Percentiles rank a stretch among this genome's conserved stretches.
Evolutionary conservation across 192 early-diverging fungal genomes (phyloP).

Genomic region (Entomortierella lignicola): DNA sequence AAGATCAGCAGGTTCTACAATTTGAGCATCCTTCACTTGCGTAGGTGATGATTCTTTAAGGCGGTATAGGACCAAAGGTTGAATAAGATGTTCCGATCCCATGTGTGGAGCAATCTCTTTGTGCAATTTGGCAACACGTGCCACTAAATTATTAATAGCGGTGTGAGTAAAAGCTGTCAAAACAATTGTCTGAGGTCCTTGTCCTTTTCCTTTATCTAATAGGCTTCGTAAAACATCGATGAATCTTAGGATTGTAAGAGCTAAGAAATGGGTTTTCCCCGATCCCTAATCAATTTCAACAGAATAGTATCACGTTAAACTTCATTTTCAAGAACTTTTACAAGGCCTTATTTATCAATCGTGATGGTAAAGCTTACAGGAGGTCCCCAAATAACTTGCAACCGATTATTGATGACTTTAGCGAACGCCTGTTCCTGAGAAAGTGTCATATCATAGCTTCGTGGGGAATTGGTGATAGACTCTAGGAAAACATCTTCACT

Average conservation of each 20-base stretch:
- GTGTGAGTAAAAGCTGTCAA: slow-evolving; percentile 62
- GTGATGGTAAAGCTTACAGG: slow-evolving; percentile 40
- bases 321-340: no score
- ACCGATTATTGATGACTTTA: slow-evolving; percentile 37
- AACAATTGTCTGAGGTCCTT: slow-evolving; percentile 56
- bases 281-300: slow-evolving; percentile 53
- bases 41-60: slow-evolving; percentile 15
- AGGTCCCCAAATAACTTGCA: slow-evolving; percentile 64
- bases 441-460: slow-evolving; percentile 56
- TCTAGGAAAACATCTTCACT: slow-evolving; percentile 37
- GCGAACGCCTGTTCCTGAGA: slow-evolving; percentile 57
- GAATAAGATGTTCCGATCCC: slow-evolving; percentile 26
- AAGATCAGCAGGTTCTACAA: slow-evolving; percentile 26
- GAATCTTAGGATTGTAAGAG: slow-evolving; percentile 55
- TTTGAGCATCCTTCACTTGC: slow-evolving; percentile 1
- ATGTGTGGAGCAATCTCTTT: slow-evolving; percentile 9
- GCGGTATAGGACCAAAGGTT: slow-evolving; percentile 28
- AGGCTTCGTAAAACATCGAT: slow-evolving; percentile 43
- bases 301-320: no score
- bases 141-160: slow-evolving; percentile 58
- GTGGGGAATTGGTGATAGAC: slow-evolving; percentile 37
- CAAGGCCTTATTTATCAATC: no score
- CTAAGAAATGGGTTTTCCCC: slow-evolving; percentile 64
- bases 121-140: slow-evolving; percentile 45
- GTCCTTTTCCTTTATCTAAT: slow-evolving; percentile 24